Evolutionary conservation across 225 moss, liverwort and hornwort genomes (phyloP), one percentile per base, ranked within the genome.

Genomic region (Antitrichia curtipendula): DNA sequence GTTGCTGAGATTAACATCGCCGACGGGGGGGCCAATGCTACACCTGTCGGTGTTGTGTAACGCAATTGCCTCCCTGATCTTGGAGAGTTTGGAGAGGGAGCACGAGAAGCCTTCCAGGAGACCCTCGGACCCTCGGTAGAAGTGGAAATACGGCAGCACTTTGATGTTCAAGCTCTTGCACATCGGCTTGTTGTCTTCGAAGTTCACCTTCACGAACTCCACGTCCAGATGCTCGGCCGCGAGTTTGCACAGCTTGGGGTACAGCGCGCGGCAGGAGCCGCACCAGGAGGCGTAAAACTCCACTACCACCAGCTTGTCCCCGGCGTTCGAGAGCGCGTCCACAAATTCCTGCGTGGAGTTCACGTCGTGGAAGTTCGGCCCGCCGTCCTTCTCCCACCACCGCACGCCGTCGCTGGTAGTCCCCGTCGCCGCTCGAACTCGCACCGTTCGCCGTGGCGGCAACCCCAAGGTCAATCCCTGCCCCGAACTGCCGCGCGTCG

Each of bases 211-310:
- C 75, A 95, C 23, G 77, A 99, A 96, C 53, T 89, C 92, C 50
- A 94, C 92, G 50, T 97, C 94, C 53, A 56, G 80, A 27, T 96
- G 90, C 91, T 99, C 95, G 80, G 89, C 89, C 11, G 96, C 97
- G 40, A 99, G 80, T 90, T 95, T 97, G 86, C 97, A 97, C 88
- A 99, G 92, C 92, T 96, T 97, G 57, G 98, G 97, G 73, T 91
- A 99, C 21, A 99, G 90, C 31, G 98, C 96, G 58, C 97, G 95
- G 91, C 98, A 99, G 54, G 98, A 99, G 45, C 97, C 95, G 85
- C 98, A 99, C 98, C 98, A 99, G 19, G 97, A 80, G 50, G 98
- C 96, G 70, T 89, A 99, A 88, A 99, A 99, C 86, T 99, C 97
- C 84, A 95, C 96, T 38, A 99, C 94, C 58, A 99, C 95, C 27